Evolutionary conservation across 2,329 filamentous ascomycete species (phyloP).

Genomic region (Apiospora koreana): DNA sequence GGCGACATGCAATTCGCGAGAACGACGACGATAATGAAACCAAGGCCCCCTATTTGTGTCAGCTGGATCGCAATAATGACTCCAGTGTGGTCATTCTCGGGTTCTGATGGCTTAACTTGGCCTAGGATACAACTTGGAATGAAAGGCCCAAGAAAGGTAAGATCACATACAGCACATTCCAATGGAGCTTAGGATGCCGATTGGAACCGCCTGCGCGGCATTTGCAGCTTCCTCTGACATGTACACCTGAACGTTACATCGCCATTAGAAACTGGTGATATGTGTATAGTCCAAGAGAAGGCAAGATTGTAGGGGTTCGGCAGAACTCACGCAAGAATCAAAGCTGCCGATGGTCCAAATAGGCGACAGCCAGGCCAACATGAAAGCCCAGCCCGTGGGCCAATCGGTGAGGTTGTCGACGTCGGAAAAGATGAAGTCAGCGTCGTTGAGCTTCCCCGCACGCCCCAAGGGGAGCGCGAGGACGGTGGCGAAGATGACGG

Average conservation of each 20-base stretch:
- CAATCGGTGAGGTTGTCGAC: background rate
- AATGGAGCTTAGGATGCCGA: background rate
- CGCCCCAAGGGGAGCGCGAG: background rate
- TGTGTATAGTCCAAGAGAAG: background rate
- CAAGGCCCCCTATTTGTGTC: background rate
- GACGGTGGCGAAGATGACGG: slow-evolving; percentile 8
- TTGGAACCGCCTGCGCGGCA: background rate
- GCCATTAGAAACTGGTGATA: background rate
- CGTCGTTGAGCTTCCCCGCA: background rate
- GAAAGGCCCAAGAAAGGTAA: no score
- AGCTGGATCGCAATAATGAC: background rate
- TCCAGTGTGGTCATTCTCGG: no score
- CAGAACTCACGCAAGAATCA: background rate
- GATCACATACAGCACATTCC: background rate
- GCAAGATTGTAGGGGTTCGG: background rate
- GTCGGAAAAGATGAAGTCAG: background rate
- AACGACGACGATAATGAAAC: slow-evolving; percentile 5
- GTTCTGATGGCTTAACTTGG: background rate
- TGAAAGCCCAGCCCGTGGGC: slow-evolving; percentile 8
- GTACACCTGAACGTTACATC: background rate
- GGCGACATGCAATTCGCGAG: background rate
- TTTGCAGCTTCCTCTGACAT: slow-evolving; percentile 9
- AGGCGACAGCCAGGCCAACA: slow-evolving; percentile 8
- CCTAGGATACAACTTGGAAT: background rate
- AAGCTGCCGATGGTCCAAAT: slow-evolving; percentile 9